A percentile compares a stretch with the other conserved stretches of the same genome.
These are phyloP conservation scores for Penstemon newberryi DNA, from an alignment of 257 asterid genomes.

Conservation along the genomic window DNA sequence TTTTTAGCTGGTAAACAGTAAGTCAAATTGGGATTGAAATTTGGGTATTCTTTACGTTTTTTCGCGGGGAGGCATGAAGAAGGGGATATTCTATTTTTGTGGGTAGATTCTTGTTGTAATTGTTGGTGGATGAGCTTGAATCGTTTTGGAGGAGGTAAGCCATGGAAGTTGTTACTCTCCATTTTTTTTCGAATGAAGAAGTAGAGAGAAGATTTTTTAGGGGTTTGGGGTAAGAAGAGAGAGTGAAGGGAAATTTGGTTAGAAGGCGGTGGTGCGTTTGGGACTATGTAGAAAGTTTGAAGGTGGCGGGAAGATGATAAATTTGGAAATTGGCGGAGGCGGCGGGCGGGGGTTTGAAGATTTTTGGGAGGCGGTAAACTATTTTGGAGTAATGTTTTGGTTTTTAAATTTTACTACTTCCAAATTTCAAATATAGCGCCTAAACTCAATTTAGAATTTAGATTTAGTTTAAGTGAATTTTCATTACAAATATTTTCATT, in stretches of 20 bases:
- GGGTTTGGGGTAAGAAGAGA: not conserved
- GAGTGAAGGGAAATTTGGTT: not conserved
- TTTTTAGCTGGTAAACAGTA: constrained; percentile 75
- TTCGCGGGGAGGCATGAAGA: constrained; percentile 60
- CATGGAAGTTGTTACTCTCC: constrained; percentile 39
- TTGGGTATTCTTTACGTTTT: constrained; percentile 48
- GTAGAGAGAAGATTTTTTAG: not conserved
- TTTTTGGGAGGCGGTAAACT: not conserved
- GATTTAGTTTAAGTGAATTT: too few species aligned
- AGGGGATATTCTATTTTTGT: not conserved
- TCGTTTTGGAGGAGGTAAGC: constrained; percentile 70
- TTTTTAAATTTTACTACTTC: too few species aligned
- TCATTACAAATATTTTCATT: too few species aligned
- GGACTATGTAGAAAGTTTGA: not conserved
- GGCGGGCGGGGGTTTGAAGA: constrained; percentile 30
- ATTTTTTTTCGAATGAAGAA: constrained; percentile 17
- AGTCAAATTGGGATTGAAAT: constrained; percentile 11
- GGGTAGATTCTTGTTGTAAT: not conserved
- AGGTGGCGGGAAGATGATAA: not conserved
- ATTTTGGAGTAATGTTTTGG: not conserved
- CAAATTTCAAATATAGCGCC: too few species aligned
- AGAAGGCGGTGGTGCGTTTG: not conserved
- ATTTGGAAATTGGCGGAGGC: not conserved
- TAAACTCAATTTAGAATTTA: too few species aligned
- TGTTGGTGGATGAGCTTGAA: constrained; percentile 49